Evolutionary conservation across 2,329 filamentous ascomycete genomes (phyloP).

Genomic region (Calycina herbarum): DNA sequence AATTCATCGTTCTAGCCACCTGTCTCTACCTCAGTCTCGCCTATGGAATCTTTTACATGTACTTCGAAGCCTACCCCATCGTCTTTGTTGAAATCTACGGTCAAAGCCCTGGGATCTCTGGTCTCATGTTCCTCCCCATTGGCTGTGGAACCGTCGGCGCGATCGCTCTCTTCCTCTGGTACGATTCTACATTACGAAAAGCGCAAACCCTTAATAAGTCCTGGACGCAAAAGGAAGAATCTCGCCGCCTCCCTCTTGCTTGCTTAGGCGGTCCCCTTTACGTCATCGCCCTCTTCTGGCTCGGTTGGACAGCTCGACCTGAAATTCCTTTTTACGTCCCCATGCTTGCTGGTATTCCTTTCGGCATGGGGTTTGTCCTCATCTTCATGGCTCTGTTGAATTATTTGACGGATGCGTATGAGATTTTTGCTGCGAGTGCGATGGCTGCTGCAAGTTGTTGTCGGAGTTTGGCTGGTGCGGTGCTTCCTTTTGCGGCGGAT

Average conservation of each 20-base stretch:
- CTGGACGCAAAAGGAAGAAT: constrained; percentile 52
- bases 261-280: constrained; percentile 47
- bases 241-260: constrained; percentile 49
- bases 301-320: constrained; percentile 55
- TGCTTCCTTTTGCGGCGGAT: constrained; percentile 47
- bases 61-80: constrained; percentile 65
- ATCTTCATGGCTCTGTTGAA: constrained; percentile 61
- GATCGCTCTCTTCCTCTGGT: constrained; percentile 49
- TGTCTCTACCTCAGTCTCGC: constrained; percentile 61
- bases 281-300: constrained; percentile 57
- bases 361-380: constrained; percentile 53
- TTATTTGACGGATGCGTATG: constrained; percentile 58
- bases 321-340: constrained; percentile 56
- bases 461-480: constrained; percentile 45
- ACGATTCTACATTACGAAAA: constrained; percentile 52
- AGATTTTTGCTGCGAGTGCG: constrained; percentile 57
- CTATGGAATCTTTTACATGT: constrained; percentile 64
- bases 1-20: constrained; percentile 62
- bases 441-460: constrained; percentile 46
- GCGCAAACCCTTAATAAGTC: constrained; percentile 48
- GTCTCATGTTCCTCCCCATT: constrained; percentile 62
- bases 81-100: constrained; percentile 60
- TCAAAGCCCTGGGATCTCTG: constrained; percentile 58
- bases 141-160: constrained; percentile 50
- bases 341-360: constrained; percentile 56